Percentiles rank a stretch among this genome's conserved stretches.
These are phyloP conservation scores for Didymella glomerata DNA, from an alignment of 2,329 filamentous ascomycete species.

Conservation along the genomic window DNA sequence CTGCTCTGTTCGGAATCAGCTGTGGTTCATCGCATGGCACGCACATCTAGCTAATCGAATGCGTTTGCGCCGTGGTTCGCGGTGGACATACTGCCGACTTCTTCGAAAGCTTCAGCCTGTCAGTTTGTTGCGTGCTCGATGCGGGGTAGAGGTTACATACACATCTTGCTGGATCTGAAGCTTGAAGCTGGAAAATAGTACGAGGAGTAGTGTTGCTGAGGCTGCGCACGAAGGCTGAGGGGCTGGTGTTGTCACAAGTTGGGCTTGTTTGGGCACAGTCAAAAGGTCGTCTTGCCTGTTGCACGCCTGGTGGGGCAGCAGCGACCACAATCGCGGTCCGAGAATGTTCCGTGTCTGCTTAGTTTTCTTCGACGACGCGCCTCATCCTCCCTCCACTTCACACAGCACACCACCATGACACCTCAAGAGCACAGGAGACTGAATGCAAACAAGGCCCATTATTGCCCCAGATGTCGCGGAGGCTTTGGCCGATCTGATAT, in stretches of 20 bases:
- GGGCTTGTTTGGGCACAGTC: constrained; percentile 33
- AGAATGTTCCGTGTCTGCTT: constrained; percentile 29
- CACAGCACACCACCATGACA: constrained; percentile 4
- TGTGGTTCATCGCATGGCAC: constrained; percentile 4
- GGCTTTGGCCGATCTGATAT: background rate
- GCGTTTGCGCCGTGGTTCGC: constrained; percentile 5
- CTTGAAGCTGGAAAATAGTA: background rate
- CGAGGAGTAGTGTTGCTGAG: background rate
- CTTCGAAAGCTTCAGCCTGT: constrained; percentile 27
- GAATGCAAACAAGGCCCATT: background rate
- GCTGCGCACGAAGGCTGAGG: constrained; percentile 21
- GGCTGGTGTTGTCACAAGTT: constrained; percentile 21
- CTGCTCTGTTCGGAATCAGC: constrained; percentile 67
- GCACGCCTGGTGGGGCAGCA: constrained; percentile 41
- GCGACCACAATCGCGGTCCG: constrained; percentile 27
- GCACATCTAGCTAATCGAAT: background rate
- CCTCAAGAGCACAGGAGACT: background rate
- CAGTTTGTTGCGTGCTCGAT: constrained; percentile 19
- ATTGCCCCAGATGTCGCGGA: background rate
- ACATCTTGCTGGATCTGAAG: constrained; percentile 23
- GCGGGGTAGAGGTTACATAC: constrained; percentile 31
- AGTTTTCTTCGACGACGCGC: constrained; percentile 23
- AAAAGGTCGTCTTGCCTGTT: constrained; percentile 33
- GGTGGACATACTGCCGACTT: constrained; percentile 53
- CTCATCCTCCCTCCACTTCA: constrained; percentile 1